These are phyloP conservation scores for Hydrangea macrophylla DNA, from an alignment of 148 eudicot species.

Conservation along the genomic window DNA sequence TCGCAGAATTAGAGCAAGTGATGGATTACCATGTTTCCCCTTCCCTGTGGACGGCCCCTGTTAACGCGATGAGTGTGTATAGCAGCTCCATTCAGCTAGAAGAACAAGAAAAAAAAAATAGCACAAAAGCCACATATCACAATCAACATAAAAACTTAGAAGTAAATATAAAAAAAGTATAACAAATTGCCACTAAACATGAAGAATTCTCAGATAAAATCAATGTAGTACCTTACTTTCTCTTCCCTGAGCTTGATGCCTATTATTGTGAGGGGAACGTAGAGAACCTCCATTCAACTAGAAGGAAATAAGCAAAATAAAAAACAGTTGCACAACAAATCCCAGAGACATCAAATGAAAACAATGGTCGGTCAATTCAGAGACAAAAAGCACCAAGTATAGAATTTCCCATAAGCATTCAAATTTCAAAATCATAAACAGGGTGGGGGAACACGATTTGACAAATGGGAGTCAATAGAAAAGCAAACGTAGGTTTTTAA, in stretches of 20 bases:
- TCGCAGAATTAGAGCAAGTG: background rate
- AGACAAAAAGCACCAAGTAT: background rate
- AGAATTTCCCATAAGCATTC: background rate
- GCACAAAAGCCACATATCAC: background rate
- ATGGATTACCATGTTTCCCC: background rate
- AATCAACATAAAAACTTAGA: too few relatives aligned
- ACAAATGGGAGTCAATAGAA: too few relatives aligned
- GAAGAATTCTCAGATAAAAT: too few relatives aligned
- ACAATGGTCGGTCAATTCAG: background rate
- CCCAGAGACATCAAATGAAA: conserved; percentile 1
- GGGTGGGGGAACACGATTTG: too few relatives aligned
- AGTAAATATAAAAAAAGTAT: too few relatives aligned
- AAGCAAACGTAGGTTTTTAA: background rate
- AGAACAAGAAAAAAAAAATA: conserved; percentile 2
- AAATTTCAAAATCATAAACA: background rate
- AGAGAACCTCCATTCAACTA: conserved; percentile 38
- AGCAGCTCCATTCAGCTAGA: conserved; percentile 37
- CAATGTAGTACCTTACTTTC: background rate
- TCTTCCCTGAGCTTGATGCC: conserved; percentile 11
- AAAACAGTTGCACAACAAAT: background rate
- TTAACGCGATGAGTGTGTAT: conserved; percentile 23
- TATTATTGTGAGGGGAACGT: conserved; percentile 25
- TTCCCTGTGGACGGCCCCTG: conserved; percentile 14
- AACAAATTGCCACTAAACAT: too few relatives aligned
- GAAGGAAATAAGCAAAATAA: conserved; percentile 1